These are phyloP conservation scores for Capsicum baccatum DNA, from an alignment of 257 asterid species.

Conservation along the genomic window DNA sequence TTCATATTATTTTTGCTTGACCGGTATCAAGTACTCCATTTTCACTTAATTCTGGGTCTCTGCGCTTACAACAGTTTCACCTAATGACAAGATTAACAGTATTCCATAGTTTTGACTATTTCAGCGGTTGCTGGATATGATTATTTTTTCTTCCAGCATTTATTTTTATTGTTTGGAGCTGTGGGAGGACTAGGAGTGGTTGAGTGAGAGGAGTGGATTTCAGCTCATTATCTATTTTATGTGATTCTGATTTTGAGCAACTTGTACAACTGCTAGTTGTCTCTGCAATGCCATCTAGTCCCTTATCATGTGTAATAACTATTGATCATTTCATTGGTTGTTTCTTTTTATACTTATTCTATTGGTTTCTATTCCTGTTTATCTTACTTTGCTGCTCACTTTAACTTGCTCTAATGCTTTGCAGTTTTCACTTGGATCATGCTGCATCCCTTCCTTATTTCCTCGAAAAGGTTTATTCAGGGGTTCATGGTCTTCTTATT, in stretches of 20 bases:
- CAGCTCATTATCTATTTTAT: neutral
- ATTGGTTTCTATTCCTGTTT: slow-evolving; percentile 5
- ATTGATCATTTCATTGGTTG: neutral
- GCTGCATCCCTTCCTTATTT: slow-evolving; percentile 99
- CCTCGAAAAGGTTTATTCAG: slow-evolving; percentile 76
- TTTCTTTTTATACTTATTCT: neutral
- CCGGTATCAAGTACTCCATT: too few species aligned
- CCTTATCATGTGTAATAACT: neutral
- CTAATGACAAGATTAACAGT: neutral
- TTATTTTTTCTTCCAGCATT: neutral
- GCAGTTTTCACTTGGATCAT: slow-evolving; percentile 99
- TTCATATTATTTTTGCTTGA: too few species aligned
- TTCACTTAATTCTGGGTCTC: neutral
- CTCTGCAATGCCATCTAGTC: neutral
- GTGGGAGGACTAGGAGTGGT: slow-evolving; percentile 8
- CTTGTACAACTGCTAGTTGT: neutral
- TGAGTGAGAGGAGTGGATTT: neutral
- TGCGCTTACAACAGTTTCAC: neutral
- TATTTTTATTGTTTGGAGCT: neutral
- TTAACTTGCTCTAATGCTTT: slow-evolving; percentile 27
- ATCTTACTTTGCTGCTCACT: neutral
- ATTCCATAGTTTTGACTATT: slow-evolving; percentile 5
- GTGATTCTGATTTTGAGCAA: neutral
- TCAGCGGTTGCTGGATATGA: neutral
- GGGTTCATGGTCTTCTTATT: slow-evolving; percentile 14